These are phyloP conservation scores for Phalaenopsis hybrid DNA, from an alignment of 116 monocot genomes.

Conservation along the genomic window DNA sequence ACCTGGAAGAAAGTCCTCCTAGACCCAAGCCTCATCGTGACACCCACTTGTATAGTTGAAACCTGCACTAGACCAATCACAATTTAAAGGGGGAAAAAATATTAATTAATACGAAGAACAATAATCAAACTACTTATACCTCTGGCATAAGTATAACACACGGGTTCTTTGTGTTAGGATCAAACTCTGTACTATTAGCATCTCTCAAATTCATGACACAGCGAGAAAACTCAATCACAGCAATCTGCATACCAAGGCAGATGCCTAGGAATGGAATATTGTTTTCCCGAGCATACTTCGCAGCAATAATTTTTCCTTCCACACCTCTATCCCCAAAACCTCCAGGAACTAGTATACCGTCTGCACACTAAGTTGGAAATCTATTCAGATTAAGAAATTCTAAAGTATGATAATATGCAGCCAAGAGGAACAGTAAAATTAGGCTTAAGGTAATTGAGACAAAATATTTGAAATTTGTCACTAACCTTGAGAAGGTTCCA, in stretches of 20 bases:
- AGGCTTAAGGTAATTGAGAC: background rate
- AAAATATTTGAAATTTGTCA: background rate
- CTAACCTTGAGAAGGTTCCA: slow-evolving; percentile 75
- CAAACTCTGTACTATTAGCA: slow-evolving; percentile 87
- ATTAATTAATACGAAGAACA: background rate
- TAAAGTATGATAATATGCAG: background rate
- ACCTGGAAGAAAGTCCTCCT: slow-evolving; percentile 60
- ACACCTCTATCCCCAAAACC: slow-evolving; percentile 87
- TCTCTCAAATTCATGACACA: slow-evolving; percentile 51
- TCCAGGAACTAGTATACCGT: slow-evolving; percentile 46
- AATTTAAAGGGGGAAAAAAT: background rate
- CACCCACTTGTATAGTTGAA: slow-evolving; percentile 81
- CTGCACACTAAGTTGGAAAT: background rate
- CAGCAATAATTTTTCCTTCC: slow-evolving; percentile 72
- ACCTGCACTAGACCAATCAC: slow-evolving; percentile 28
- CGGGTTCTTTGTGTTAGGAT: slow-evolving; percentile 49
- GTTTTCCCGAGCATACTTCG: slow-evolving; percentile 75
- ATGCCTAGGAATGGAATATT: slow-evolving; percentile 70
- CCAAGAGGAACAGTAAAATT: background rate
- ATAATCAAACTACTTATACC: slow-evolving; percentile 23
- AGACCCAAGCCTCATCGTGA: slow-evolving; percentile 89
- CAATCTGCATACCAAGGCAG: slow-evolving; percentile 30
- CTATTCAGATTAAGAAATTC: background rate
- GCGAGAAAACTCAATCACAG: slow-evolving; percentile 81
- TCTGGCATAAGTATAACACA: slow-evolving; percentile 88